Percentiles rank a stretch among this genome's conserved stretches.
Evolutionary conservation across 148 eudicot species (phyloP).

Genomic region (Euryodendron excelsum): DNA sequence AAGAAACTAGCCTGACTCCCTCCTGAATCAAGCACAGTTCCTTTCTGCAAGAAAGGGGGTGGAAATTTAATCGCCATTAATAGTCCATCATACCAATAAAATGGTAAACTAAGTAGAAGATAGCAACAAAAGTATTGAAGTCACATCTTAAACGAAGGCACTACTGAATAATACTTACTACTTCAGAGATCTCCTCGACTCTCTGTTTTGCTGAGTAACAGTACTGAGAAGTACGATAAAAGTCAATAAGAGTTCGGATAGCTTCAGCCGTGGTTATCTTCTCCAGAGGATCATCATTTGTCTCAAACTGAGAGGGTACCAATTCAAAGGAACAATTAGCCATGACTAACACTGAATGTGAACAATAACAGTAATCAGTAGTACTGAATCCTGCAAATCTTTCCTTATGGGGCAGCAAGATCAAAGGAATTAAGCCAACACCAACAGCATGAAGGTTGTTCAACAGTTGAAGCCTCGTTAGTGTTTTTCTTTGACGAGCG

Average conservation of each 20-base stretch:
- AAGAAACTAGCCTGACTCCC: constrained; percentile 94
- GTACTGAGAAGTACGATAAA: constrained; percentile 67
- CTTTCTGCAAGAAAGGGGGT: constrained; percentile 52
- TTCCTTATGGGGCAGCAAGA: background rate
- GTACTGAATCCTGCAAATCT: background rate
- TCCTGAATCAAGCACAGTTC: constrained; percentile 86
- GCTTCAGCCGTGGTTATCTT: constrained; percentile 89
- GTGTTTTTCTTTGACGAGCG: background rate
- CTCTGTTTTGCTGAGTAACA: constrained; percentile 57
- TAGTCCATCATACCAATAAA: background rate
- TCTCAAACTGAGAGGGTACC: constrained; percentile 54
- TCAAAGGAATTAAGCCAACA: background rate
- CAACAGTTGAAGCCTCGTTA: background rate
- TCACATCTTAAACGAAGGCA: background rate
- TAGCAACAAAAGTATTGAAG: background rate
- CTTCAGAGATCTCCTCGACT: constrained; percentile 74
- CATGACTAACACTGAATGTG: background rate
- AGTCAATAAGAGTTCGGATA: constrained; percentile 55
- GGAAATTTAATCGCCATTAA: background rate
- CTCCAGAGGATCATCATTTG: constrained; percentile 86
- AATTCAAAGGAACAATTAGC: constrained; percentile 4
- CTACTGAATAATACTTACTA: constrained; percentile 35
- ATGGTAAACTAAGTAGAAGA: background rate
- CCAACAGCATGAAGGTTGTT: too few relatives aligned
- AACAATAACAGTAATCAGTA: background rate